These are phyloP conservation scores for Leccinum holopus DNA, from an alignment of 1,284 basidiomycete genomes.

Conservation along the genomic window DNA sequence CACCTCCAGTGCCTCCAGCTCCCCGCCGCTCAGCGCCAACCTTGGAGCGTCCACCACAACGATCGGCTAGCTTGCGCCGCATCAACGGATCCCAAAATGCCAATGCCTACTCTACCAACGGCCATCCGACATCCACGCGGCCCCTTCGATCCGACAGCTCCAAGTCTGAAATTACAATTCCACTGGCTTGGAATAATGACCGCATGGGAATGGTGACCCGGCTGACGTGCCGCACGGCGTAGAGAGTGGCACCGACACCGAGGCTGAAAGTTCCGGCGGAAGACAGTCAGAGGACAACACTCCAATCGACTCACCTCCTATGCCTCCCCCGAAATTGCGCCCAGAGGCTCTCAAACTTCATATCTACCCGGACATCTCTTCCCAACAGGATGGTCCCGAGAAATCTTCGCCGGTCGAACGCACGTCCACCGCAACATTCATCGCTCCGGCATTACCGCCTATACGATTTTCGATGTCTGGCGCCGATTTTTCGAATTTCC, in stretches of 20 bases:
- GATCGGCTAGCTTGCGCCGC: conserved; percentile 26
- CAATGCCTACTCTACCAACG: conserved; percentile 7
- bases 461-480: conserved; percentile 81
- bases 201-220: conserved; percentile 39
- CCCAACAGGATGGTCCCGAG: conserved; percentile 40
- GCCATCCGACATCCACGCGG: conserved; percentile 11
- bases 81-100: conserved; percentile 5
- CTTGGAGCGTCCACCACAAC: conserved; percentile 29
- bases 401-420: conserved; percentile 57
- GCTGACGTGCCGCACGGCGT: conserved; percentile 68
- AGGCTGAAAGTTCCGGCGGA: conserved; percentile 50
- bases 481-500: conserved; percentile 73
- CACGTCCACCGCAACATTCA: conserved; percentile 70
- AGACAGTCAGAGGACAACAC: conserved; percentile 32
- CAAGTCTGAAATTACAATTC: conserved; percentile 22
- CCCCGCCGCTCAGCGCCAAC: conserved; percentile 21
- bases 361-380: conserved; percentile 24
- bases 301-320: conserved; percentile 40
- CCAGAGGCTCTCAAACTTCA: conserved; percentile 25
- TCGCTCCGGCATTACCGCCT: conserved; percentile 76
- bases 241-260: conserved; percentile 73
- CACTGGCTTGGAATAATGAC: conserved; percentile 22
- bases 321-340: conserved; percentile 49
- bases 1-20: conserved; percentile 22
- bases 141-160: conserved; percentile 22